These are phyloP conservation scores for Phaeosphaeriaceae sp. DNA, from an alignment of 2,329 filamentous ascomycete species.

Conservation along the genomic window DNA sequence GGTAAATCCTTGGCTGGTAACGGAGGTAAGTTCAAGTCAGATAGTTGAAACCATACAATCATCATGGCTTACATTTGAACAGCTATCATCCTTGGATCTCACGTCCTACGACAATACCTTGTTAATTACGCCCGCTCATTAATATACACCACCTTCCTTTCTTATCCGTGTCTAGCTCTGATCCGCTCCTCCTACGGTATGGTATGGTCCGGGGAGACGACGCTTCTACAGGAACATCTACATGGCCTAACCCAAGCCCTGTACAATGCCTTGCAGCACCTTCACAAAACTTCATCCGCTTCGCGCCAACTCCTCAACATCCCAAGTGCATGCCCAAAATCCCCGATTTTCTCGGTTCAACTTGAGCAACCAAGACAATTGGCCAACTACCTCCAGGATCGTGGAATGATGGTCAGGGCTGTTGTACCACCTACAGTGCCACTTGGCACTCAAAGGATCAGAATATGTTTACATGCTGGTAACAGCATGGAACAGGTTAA, in stretches of 20 bases:
- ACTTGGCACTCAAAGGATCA: conserved; percentile 47
- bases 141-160: conserved; percentile 52
- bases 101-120: conserved; percentile 39
- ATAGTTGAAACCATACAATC: too few species aligned
- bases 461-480: conserved; percentile 51
- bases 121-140: conserved; percentile 50
- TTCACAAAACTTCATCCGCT: conserved; percentile 14
- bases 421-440: conserved; percentile 53
- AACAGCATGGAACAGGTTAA: conserved; percentile 49
- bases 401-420: conserved; percentile 44
- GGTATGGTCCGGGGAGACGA: conserved; percentile 28
- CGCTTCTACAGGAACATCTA: conserved; percentile 29
- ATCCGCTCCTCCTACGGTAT: conserved; percentile 46
- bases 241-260: conserved; percentile 28
- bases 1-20: conserved; percentile 72
- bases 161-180: conserved; percentile 50
- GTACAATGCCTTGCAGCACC: conserved; percentile 22
- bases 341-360: conserved; percentile 44
- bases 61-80: too few species aligned
- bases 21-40: conserved; percentile 62
- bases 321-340: conserved; percentile 33
- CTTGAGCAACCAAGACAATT: conserved; percentile 34
- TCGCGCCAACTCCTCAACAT: conserved; percentile 24
- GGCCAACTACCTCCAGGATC: conserved; percentile 33
- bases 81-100: conserved; percentile 43